phyloP scores from a whole-genome alignment of 768 basidiomycete genomes.

The Mrakia blollopis region DNA sequence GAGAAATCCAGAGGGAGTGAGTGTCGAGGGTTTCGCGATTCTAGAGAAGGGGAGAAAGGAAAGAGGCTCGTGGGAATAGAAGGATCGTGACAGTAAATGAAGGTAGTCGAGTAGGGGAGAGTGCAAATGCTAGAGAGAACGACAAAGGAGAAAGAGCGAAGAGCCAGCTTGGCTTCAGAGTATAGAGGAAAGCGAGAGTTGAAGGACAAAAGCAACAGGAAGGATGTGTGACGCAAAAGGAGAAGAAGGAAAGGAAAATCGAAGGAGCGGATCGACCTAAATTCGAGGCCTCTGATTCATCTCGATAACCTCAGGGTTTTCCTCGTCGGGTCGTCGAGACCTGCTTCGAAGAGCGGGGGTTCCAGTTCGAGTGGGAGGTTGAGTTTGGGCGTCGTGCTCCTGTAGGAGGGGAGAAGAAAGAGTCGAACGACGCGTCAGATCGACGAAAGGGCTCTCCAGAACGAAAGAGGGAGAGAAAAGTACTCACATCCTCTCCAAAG shows the following conservation, averaged over 20 bases:
- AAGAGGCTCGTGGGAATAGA: too few species aligned
- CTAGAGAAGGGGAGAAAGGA: too few species aligned
- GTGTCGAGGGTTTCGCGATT: background rate
- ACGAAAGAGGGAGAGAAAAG: background rate
- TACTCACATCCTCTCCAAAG: constrained; percentile 24
- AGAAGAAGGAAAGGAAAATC: background rate
- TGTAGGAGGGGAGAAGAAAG: background rate
- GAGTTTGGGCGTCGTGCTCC: background rate
- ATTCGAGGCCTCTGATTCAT: constrained; percentile 14
- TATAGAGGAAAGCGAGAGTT: too few species aligned
- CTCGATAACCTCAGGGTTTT: constrained; percentile 27
- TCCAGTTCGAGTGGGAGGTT: constrained; percentile 9
- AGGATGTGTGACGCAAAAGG: background rate
- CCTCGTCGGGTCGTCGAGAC: background rate
- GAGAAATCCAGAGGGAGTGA: background rate
- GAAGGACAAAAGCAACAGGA: too few species aligned
- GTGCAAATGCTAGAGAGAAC: too few species aligned
- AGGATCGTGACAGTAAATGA: too few species aligned
- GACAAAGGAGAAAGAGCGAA: too few species aligned
- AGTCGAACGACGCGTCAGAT: background rate
- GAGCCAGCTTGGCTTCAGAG: too few species aligned
- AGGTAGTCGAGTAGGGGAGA: too few species aligned
- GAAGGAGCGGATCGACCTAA: background rate
- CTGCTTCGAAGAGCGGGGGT: constrained; percentile 10
- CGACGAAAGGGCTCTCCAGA: background rate